Base-by-base conservation (phyloP, 1,139 yeast species). In the Schizosaccharomyces versatilis region DNA sequence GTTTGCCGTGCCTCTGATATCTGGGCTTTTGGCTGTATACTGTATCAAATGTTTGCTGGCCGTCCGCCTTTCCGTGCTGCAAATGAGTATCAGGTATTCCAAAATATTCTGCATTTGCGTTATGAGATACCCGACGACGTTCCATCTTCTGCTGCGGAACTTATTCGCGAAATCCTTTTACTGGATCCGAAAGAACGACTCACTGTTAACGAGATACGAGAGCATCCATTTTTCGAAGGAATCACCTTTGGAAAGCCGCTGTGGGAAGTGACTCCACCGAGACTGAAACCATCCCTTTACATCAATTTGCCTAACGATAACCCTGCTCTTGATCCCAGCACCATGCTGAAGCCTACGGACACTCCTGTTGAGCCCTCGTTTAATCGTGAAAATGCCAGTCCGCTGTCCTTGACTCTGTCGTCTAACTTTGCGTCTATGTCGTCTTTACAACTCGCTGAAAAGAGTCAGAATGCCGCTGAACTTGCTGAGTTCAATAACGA, bases 11-110 rank as follows among this genome's bases (percentile, higher is more conserved):
- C 85, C 54, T 79, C 94, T 53, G 99, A 93, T 67, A 73, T 90
- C 9, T 93, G 99, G 99, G 96, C 98, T 0, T 74, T 85, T 60
- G 99, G 96, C 1, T 93, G 98, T 68, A 83, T 93, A 15, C 67
- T 93, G 19, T 93, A 78, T 67, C 98, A 93, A 67, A 79, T 93
- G 76, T 81, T 93, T 61, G 85, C 94, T 24, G 98, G 98, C 1
- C 76, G 76, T 55, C 98, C 98, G 0, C 98, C 99, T 9, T 93
- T 93, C 69, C 90, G 88, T 65, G 98, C 95, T 0, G 72, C 82
- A n/a, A 90, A 94, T 55, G 98, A 93, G 67, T 93, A 86, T 64
- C 73, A 84, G 57, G 90, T 96, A 0, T 93, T 93, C 67, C 97
- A 93, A 64, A 86, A 88, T 65, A 86, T 93, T 61, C 82, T 85